phyloP scores from a whole-genome alignment of 441 rosid genomes.

The Adansonia rubrostipa region DNA sequence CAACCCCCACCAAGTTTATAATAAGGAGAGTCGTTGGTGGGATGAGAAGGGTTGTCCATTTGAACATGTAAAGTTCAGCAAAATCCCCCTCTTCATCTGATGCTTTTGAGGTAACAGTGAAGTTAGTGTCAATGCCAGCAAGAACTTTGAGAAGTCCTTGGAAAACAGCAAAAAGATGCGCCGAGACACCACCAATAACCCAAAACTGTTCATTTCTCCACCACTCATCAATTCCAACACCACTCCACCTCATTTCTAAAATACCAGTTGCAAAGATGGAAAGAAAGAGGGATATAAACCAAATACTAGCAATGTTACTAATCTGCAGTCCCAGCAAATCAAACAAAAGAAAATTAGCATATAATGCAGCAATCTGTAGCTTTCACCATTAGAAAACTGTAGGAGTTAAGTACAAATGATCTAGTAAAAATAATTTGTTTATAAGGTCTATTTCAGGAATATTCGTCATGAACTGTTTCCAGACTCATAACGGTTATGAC shows the following conservation, averaged over 20 bases:
- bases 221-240: conserved; percentile 98
- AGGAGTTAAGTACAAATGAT: background rate
- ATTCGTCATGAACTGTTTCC: background rate
- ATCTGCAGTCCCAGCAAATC: conserved; percentile 58
- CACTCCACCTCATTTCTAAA: conserved; percentile 98
- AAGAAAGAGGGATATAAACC: conserved; percentile 97
- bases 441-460: background rate
- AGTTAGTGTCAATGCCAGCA: conserved; percentile 94
- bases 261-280: conserved; percentile 98
- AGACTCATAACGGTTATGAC: background rate
- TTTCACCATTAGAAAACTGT: background rate
- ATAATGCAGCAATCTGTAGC: background rate
- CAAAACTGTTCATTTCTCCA: conserved; percentile 99
- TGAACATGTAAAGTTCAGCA: conserved; percentile 87
- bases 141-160: conserved; percentile 95
- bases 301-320: conserved; percentile 92
- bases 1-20: conserved; percentile 90
- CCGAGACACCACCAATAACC: conserved; percentile 98
- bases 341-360: conserved; percentile 10
- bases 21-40: conserved; percentile 94
- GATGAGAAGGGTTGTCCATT: conserved; percentile 97
- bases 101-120: conserved; percentile 96
- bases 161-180: conserved; percentile 92
- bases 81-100: conserved; percentile 91
- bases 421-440: background rate